Evolutionary conservation across 202 grass and related monocot species (phyloP).

Genomic region (Hordeum pubiflorum): DNA sequence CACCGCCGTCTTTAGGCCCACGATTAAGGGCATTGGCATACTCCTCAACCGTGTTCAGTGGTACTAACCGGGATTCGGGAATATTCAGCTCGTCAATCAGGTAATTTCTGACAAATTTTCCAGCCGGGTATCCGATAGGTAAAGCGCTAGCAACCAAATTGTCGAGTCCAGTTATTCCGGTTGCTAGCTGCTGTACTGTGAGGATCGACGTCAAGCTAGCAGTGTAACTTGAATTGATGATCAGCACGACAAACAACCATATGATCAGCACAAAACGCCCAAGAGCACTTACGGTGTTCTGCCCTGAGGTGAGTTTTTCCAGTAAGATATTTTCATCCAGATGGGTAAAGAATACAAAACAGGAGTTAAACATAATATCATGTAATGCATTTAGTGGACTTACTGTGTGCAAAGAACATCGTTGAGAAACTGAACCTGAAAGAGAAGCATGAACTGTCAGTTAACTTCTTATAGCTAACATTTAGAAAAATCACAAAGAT

Average conservation of each 20-base stretch:
- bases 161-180: conserved; percentile 75
- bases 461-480: conserved; percentile 14
- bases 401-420: conserved; percentile 89
- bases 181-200: conserved; percentile 75
- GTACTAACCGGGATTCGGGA: conserved; percentile 54
- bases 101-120: conserved; percentile 79
- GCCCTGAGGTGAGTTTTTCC: conserved; percentile 41
- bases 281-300: conserved; percentile 60
- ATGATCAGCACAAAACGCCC: conserved; percentile 82
- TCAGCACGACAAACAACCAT: conserved; percentile 87
- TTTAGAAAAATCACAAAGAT: conserved; percentile 12
- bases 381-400: conserved; percentile 24
- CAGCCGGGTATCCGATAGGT: conserved; percentile 73
- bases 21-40: conserved; percentile 66
- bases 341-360: background rate
- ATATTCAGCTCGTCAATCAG: conserved; percentile 62
- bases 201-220: conserved; percentile 90
- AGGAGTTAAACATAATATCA: conserved; percentile 14
- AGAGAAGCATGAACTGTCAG: conserved; percentile 11
- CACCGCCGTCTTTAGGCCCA: conserved; percentile 57
- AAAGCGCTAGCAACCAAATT: conserved; percentile 60
- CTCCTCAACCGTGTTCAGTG: conserved; percentile 60
- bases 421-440: conserved; percentile 95
- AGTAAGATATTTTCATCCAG: conserved; percentile 15
- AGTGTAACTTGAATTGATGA: conserved; percentile 94